Percentiles rank a stretch among this genome's conserved stretches.
Evolutionary conservation across 2,329 filamentous ascomycete genomes (phyloP).

Genomic region (Xylariales sp.): DNA sequence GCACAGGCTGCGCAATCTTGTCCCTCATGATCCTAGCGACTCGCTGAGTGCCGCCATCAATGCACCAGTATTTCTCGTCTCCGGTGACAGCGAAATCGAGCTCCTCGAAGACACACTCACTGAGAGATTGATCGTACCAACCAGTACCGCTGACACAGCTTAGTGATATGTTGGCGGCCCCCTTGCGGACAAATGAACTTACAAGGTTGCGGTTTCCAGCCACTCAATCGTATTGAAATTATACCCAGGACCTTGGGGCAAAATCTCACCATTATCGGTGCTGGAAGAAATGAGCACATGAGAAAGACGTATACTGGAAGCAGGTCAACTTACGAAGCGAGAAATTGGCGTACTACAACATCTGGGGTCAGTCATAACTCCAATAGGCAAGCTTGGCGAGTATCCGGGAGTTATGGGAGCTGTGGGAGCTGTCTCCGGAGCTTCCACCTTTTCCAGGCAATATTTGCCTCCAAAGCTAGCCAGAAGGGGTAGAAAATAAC

Average conservation of each 20-base stretch:
- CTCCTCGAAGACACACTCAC: constrained; percentile 13
- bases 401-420: no score
- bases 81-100: constrained; percentile 13
- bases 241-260: neutral
- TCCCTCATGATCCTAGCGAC: constrained; percentile 8
- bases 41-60: constrained; percentile 13
- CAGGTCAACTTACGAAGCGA: neutral
- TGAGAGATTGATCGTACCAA: constrained; percentile 16
- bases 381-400: no score
- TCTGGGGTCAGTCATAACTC: no score
- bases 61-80: constrained; percentile 11
- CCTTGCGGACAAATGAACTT: constrained; percentile 4
- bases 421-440: no score
- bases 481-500: no score
- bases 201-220: constrained; percentile 7
- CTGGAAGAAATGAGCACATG: neutral
- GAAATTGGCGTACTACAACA: constrained; percentile 9
- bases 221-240: constrained; percentile 10
- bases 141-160: constrained; percentile 11
- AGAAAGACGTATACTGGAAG: neutral
- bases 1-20: neutral
- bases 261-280: neutral
- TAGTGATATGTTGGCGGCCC: constrained; percentile 4
- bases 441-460: no score
- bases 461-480: no score